A percentile compares a stretch with the other conserved stretches of the same genome.
Evolutionary conservation across 1,284 basidiomycete genomes (phyloP).

Genomic region (Amylostereum areolatum): DNA sequence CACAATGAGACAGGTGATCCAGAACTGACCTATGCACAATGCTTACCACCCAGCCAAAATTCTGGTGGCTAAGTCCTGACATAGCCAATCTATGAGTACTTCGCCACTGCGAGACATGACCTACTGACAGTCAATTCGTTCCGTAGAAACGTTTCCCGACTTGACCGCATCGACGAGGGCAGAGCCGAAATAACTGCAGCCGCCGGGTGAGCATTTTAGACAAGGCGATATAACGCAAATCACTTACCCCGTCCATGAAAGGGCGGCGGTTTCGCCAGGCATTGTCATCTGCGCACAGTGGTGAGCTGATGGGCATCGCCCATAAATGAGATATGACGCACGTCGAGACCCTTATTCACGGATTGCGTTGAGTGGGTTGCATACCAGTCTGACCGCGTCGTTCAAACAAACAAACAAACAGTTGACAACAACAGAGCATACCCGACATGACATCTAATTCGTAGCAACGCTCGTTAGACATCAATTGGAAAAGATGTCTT

Average conservation of each 20-base stretch:
- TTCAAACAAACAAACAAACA: background rate
- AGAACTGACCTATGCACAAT: background rate
- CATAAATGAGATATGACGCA: conserved; percentile 17
- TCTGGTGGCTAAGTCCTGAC: conserved; percentile 56
- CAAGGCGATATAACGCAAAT: background rate
- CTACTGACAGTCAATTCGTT: conserved; percentile 43
- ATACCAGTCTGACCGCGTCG: conserved; percentile 43
- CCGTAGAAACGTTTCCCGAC: conserved; percentile 43
- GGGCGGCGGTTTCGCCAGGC: conserved; percentile 45
- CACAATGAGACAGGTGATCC: background rate
- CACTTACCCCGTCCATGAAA: conserved; percentile 28
- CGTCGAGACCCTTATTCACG: conserved; percentile 59
- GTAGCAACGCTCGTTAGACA: conserved; percentile 49
- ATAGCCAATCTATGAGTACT: conserved; percentile 16
- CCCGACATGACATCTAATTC: conserved; percentile 30
- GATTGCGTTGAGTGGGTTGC: conserved; percentile 30
- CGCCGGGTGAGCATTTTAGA: conserved; percentile 41
- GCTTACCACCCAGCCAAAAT: conserved; percentile 53
- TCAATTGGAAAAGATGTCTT: conserved; percentile 65
- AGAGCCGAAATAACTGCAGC: conserved; percentile 43
- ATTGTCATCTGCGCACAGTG: conserved; percentile 50
- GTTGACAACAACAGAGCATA: conserved; percentile 19
- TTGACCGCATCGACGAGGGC: conserved; percentile 45
- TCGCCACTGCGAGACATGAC: conserved; percentile 55
- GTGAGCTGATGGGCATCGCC: background rate